Conservation (phyloP, 176 grass and related monocot species). For the Oryza officinalis region DNA sequence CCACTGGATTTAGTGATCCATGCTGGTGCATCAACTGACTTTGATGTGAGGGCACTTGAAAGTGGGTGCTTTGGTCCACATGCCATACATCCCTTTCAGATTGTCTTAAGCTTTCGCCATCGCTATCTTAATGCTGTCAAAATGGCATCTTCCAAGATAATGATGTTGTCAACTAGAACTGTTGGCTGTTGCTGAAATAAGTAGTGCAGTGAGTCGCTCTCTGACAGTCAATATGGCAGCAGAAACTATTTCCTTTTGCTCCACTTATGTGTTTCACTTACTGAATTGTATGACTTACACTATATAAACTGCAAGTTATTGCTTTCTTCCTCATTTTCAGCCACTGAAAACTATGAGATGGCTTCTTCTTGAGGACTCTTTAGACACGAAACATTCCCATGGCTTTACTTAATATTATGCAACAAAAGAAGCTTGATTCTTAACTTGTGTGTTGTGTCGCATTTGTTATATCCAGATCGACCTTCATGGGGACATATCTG, state of each 20-base stretch:
- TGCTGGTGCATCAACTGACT: conserved; percentile 26
- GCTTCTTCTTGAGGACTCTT: not conserved
- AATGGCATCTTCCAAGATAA: not conserved
- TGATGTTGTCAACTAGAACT: not conserved
- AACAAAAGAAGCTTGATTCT: not conserved
- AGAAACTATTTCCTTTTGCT: not conserved
- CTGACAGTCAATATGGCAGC: not conserved
- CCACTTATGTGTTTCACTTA: not conserved
- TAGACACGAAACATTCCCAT: not conserved
- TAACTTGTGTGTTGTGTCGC: not conserved
- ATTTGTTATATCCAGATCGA: conserved; percentile 62
- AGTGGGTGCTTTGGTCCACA: conserved; percentile 17
- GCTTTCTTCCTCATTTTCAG: not conserved
- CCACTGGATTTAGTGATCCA: conserved; percentile 27
- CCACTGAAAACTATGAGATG: conserved; percentile 6
- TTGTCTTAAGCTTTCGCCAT: not conserved
- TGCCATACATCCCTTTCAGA: conserved; percentile 34
- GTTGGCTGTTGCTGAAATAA: conserved; percentile 19
- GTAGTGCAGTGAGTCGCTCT: not conserved
- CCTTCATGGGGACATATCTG: conserved; percentile 84
- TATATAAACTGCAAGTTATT: not conserved
- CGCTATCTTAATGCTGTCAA: not conserved
- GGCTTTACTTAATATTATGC: not conserved
- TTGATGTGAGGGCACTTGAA: conserved; percentile 26
- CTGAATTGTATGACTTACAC: not conserved